Conservation (phyloP, 306 rosid species). For the Mucuna pruriens region DNA sequence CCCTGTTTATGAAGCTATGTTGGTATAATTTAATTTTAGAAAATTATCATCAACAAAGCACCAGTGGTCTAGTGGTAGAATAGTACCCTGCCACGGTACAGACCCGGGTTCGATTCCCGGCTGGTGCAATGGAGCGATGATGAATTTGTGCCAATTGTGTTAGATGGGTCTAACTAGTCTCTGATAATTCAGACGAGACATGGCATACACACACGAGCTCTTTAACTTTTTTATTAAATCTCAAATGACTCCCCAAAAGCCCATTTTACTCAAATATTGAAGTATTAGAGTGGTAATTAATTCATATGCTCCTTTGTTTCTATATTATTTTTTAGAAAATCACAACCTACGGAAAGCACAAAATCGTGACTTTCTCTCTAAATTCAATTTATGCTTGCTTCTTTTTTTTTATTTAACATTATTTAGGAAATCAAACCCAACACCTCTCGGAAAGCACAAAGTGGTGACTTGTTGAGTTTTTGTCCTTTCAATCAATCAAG, state of each 20-base stretch:
- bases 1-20: too few species aligned
- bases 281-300: not conserved
- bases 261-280: not conserved
- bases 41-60: conserved; percentile 40
- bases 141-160: not conserved
- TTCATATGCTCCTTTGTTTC: not conserved
- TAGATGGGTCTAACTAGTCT: not conserved
- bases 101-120: conserved; percentile 68
- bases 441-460: not conserved
- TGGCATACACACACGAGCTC: conserved; percentile 36
- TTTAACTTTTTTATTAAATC: too few species aligned
- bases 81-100: conserved; percentile 68
- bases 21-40: too few species aligned
- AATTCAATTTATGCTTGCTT: not conserved
- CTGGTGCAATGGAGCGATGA: conserved; percentile 40
- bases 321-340: not conserved
- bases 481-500: not conserved
- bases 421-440: not conserved
- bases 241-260: too few species aligned
- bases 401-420: not conserved
- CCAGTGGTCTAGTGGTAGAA: conserved; percentile 69
- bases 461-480: not conserved
- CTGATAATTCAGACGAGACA: not conserved
- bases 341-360: not conserved
- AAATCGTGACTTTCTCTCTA: not conserved